Conservation (phyloP, 129 eudicot species). For the Lactuca saligna region DNA sequence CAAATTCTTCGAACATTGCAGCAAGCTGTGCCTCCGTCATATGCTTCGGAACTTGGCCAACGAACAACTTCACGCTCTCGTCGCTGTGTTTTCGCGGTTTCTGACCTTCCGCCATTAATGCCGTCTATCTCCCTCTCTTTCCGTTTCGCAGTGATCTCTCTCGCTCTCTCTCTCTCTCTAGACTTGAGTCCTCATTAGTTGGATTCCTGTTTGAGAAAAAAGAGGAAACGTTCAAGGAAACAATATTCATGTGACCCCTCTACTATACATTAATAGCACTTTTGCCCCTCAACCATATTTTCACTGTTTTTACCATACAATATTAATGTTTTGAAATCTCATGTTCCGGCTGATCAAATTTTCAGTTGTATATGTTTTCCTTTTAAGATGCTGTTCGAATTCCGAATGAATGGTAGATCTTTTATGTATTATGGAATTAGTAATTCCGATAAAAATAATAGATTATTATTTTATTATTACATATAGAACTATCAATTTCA, state of each 20-base stretch:
- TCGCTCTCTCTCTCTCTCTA: conserved; percentile 25
- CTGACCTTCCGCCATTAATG: conserved; percentile 41
- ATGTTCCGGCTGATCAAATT: no score
- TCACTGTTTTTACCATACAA: background rate
- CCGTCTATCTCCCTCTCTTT: conserved; percentile 27
- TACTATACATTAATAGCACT: conserved; percentile 10
- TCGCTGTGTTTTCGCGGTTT: conserved; percentile 43
- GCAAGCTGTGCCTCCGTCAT: conserved; percentile 70
- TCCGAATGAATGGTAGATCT: no score
- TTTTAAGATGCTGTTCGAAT: no score
- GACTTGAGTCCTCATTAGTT: conserved; percentile 26
- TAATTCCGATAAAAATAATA: no score
- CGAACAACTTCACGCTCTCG: conserved; percentile 90
- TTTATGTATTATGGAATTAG: no score
- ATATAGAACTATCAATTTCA: no score
- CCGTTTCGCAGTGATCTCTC: conserved; percentile 29
- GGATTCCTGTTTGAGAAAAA: conserved; percentile 30
- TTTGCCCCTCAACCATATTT: conserved; percentile 14
- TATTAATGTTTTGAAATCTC: no score
- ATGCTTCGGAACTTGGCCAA: conserved; percentile 98
- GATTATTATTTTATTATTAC: no score
- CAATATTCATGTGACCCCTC: conserved; percentile 37
- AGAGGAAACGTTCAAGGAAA: conserved; percentile 26
- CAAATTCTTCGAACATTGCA: conserved; percentile 65
- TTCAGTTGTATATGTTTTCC: no score